Evolutionary conservation across 805 yeast genomes (phyloP).

Genomic region (Kluyveromyces starmeri): DNA sequence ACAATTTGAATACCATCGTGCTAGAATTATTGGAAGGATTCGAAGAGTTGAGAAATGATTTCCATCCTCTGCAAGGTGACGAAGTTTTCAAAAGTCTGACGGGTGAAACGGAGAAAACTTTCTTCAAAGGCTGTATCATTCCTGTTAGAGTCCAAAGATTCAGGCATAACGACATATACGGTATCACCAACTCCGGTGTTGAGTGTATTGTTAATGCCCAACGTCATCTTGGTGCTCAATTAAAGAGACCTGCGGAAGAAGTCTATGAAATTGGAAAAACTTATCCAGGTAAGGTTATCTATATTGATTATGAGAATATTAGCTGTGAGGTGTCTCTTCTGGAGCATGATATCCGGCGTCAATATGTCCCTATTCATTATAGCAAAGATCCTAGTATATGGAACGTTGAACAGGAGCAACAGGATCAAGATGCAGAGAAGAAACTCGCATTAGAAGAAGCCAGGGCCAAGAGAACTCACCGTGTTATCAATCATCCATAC

Average conservation of each 20-base stretch:
- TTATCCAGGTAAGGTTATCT: slow-evolving; percentile 69
- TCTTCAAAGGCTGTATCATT: slow-evolving; percentile 59
- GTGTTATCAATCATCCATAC: slow-evolving; percentile 85
- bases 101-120: slow-evolving; percentile 68
- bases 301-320: slow-evolving; percentile 65
- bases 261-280: slow-evolving; percentile 63
- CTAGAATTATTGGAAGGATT: slow-evolving; percentile 76
- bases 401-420: slow-evolving; percentile 69
- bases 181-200: slow-evolving; percentile 51
- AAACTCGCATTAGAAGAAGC: slow-evolving; percentile 48
- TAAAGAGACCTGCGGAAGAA: slow-evolving; percentile 39
- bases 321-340: slow-evolving; percentile 65
- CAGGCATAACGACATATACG: slow-evolving; percentile 32
- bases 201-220: slow-evolving; percentile 49
- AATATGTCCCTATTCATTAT: slow-evolving; percentile 31
- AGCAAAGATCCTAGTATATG: slow-evolving; percentile 57
- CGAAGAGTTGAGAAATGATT: slow-evolving; percentile 73
- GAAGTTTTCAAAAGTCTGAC: slow-evolving; percentile 86
- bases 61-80: slow-evolving; percentile 51
- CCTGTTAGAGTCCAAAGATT: slow-evolving; percentile 62
- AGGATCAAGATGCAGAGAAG: slow-evolving; percentile 50
- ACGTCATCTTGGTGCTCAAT: slow-evolving; percentile 36
- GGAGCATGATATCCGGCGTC: slow-evolving; percentile 51
- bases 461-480: slow-evolving; percentile 52
- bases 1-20: slow-evolving; percentile 29